These are phyloP conservation scores for Verticillium nonalfalfae DNA, from an alignment of 2,329 filamentous ascomycete species.

Conservation along the genomic window DNA sequence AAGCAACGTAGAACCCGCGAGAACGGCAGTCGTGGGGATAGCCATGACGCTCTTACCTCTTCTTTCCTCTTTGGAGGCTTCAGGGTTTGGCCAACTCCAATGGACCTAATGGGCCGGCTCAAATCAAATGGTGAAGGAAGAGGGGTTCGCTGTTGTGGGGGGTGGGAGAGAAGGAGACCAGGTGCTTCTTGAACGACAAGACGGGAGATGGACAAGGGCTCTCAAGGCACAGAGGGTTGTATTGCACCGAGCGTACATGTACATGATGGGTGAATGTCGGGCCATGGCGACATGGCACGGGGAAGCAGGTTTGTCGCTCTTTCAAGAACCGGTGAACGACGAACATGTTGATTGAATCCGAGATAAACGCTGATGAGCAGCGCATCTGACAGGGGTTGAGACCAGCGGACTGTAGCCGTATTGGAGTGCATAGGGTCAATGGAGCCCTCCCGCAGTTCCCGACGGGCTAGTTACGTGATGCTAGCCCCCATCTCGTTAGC, in stretches of 20 bases:
- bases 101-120: background rate
- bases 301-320: too few species aligned
- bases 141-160: background rate
- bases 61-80: background rate
- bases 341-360: too few species aligned
- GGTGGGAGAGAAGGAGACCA: background rate
- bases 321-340: too few species aligned
- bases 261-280: too few species aligned
- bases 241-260: too few species aligned
- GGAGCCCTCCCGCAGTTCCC: background rate
- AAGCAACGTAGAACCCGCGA: background rate
- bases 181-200: too few species aligned
- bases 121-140: background rate
- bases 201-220: too few species aligned
- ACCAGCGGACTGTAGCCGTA: too few species aligned
- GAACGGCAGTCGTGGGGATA: background rate
- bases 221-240: too few species aligned
- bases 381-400: too few species aligned
- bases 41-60: background rate
- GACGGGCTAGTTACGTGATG: background rate
- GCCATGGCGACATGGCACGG: too few species aligned
- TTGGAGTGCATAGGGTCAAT: background rate
- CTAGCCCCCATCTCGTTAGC: background rate
- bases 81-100: background rate
- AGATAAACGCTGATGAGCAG: too few species aligned